Evolutionary conservation across 305 asterid species (phyloP).

Genomic region (Salvia sclarea): DNA sequence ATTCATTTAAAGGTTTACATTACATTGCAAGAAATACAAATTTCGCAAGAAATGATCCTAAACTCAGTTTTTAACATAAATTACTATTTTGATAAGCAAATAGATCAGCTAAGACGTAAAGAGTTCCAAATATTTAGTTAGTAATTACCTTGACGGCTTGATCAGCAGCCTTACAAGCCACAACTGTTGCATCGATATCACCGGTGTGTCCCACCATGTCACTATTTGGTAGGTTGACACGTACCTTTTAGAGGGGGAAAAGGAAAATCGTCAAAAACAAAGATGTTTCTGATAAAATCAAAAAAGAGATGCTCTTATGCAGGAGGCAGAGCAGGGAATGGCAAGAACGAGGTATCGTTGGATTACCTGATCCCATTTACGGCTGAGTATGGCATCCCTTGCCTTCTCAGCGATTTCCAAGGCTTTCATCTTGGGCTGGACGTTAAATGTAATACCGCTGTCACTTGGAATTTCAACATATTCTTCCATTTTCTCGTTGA

Average conservation of each 20-base stretch:
- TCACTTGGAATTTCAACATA: conserved; percentile 96
- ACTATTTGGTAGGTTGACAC: conserved; percentile 85
- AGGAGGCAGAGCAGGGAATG: not conserved
- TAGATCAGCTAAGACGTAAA: not conserved
- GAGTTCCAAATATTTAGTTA: not conserved
- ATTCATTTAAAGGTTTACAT: not conserved
- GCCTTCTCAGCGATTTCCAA: conserved; percentile 92
- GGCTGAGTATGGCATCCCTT: conserved; percentile 82
- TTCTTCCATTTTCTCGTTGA: conserved; percentile 72
- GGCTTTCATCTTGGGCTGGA: conserved; percentile 93
- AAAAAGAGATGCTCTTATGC: not conserved
- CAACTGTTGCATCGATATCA: conserved; percentile 84
- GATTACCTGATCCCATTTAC: conserved; percentile 88
- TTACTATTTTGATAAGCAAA: not conserved
- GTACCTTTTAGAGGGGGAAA: conserved; percentile 50
- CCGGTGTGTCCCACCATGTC: conserved; percentile 99
- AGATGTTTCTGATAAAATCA: conserved; percentile 10
- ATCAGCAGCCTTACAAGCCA: conserved; percentile 95
- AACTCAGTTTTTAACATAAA: not conserved
- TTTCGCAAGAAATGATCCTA: not conserved
- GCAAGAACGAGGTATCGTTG: not conserved
- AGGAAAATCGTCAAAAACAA: not conserved
- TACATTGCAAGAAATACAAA: not conserved
- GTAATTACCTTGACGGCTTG: conserved; percentile 84
- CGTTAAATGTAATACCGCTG: conserved; percentile 84